These are phyloP conservation scores for Paramecium pentaurelia DNA, from an alignment of 73 alveolate species.

Conservation along the genomic window DNA sequence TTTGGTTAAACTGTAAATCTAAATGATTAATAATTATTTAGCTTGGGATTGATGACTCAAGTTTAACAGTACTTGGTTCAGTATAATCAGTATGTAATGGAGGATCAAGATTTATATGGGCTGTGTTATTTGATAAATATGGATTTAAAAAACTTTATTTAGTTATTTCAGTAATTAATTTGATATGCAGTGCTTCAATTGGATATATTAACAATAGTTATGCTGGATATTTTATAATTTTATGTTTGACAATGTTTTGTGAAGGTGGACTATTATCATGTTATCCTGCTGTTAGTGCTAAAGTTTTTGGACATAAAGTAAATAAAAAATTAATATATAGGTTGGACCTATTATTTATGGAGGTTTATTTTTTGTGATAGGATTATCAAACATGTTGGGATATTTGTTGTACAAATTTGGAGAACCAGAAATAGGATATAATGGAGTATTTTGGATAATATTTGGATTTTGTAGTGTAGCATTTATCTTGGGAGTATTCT, in stretches of 20 bases:
- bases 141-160: conserved; percentile 12
- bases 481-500: neutral
- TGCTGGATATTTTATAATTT: conserved; percentile 7
- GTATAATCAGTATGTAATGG: neutral
- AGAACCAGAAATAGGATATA: neutral
- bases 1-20: neutral
- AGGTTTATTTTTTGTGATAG: conserved; percentile 22
- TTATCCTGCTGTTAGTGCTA: conserved; percentile 13
- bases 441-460: conserved; percentile 13
- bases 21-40: neutral
- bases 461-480: neutral
- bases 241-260: neutral
- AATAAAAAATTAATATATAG: neutral
- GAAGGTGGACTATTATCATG: conserved; percentile 20
- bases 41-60: neutral
- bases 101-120: neutral
- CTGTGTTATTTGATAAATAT: neutral
- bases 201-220: neutral
- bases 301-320: conserved; percentile 38
- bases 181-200: neutral
- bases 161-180: neutral
- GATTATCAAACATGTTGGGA: conserved; percentile 19
- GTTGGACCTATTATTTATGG: conserved; percentile 33
- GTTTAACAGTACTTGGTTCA: neutral
- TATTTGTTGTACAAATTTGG: conserved; percentile 19